phyloP scores from a whole-genome alignment of 2,329 filamentous ascomycete species.

The Leptographium radiaticola region DNA sequence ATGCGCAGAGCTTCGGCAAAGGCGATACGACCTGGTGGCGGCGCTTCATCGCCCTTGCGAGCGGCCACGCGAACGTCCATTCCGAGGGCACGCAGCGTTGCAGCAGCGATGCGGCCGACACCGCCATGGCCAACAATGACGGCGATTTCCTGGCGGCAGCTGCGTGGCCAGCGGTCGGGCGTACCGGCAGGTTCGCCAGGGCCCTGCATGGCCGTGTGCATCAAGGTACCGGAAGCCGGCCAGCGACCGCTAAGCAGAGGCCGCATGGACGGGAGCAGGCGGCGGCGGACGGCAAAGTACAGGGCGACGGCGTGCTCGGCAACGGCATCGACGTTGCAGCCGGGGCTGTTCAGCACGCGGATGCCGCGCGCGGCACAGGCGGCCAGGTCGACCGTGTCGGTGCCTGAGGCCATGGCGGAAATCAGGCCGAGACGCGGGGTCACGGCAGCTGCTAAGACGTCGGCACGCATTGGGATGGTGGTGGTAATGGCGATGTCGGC shows the following conservation, averaged over 20 bases:
- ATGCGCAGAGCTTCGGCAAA: constrained; percentile 13
- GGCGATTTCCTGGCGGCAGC: constrained; percentile 11
- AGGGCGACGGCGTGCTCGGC: constrained; percentile 17
- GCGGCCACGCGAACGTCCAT: constrained; percentile 16
- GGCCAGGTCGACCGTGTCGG: constrained; percentile 15
- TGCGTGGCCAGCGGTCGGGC: constrained; percentile 1
- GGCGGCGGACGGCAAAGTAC: constrained; percentile 19
- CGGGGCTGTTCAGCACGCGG: constrained; percentile 15
- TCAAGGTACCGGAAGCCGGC: constrained; percentile 12
- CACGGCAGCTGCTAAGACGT: constrained; percentile 10
- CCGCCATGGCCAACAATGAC: constrained; percentile 22
- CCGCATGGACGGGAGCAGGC: constrained; percentile 18
- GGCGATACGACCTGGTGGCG: constrained; percentile 13
- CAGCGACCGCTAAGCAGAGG: constrained; percentile 13
- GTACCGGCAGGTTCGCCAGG: background rate
- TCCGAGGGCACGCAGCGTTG: constrained; percentile 15
- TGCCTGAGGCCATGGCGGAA: constrained; percentile 15
- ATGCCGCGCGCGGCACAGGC: constrained; percentile 14
- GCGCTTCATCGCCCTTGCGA: constrained; percentile 4
- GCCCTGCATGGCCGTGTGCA: constrained; percentile 6
- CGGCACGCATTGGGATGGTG: constrained; percentile 16
- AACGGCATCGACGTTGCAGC: constrained; percentile 16
- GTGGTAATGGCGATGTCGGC: constrained; percentile 24
- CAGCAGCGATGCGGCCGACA: constrained; percentile 20
- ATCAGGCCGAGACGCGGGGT: constrained; percentile 18